Evolutionary conservation across 2,329 filamentous ascomycete genomes (phyloP).

Genomic region (Alternaria sp.): DNA sequence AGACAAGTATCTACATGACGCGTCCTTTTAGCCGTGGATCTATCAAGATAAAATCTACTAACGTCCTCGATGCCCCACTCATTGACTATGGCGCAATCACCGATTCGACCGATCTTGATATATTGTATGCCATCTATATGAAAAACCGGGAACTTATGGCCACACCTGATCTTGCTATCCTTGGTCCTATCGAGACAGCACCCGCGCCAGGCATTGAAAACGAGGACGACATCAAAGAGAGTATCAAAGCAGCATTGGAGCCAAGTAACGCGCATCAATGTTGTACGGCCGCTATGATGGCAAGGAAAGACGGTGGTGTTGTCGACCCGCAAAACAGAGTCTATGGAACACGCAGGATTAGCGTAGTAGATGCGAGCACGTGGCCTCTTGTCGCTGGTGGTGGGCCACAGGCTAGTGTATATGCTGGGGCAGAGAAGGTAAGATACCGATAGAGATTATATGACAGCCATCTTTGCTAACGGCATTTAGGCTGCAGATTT

Average conservation of each 20-base stretch:
- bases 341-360: constrained; percentile 28
- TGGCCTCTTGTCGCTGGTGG: constrained; percentile 27
- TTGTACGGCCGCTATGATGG: constrained; percentile 35
- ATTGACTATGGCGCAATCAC: constrained; percentile 40
- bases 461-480: not conserved
- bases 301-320: constrained; percentile 25
- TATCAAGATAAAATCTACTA: constrained; percentile 42
- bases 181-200: constrained; percentile 42
- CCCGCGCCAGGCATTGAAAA: constrained; percentile 31
- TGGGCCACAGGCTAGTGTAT: constrained; percentile 26
- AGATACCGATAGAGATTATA: not conserved
- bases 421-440: constrained; percentile 33
- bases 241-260: constrained; percentile 12
- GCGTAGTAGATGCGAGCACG: constrained; percentile 38
- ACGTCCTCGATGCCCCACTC: constrained; percentile 32
- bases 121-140: constrained; percentile 42
- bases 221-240: constrained; percentile 15
- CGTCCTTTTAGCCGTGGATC: constrained; percentile 48
- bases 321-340: constrained; percentile 28
- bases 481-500: not conserved
- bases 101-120: constrained; percentile 43
- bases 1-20: constrained; percentile 38
- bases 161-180: constrained; percentile 37
- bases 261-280: constrained; percentile 32
- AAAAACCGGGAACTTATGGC: constrained; percentile 45